Percentiles rank a stretch among this genome's conserved stretches.
Conservation (phyloP, 257 asterid species). For the Plantago major region DNA sequence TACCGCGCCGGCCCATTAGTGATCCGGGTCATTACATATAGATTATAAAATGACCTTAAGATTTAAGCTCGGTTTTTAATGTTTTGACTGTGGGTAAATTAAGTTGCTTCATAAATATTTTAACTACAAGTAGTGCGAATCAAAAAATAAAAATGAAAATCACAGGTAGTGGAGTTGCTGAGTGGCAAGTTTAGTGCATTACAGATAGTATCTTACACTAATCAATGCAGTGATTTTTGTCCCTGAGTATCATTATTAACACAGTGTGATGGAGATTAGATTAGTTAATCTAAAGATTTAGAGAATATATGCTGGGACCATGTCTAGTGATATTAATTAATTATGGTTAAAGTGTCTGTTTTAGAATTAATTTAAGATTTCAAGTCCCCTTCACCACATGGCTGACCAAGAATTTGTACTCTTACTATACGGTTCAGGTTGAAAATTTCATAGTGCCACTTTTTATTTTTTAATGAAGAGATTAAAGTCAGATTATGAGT, state of each 20-base stretch:
- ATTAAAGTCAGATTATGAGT: no score
- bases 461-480: no score
- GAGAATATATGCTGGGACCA: slow-evolving; percentile 45
- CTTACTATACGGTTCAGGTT: background rate
- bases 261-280: slow-evolving; percentile 23
- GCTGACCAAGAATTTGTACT: background rate
- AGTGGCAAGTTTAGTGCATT: slow-evolving; percentile 9
- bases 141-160: no score
- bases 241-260: slow-evolving; percentile 10
- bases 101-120: no score
- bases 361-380: slow-evolving; percentile 9
- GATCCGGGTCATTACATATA: no score
- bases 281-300: slow-evolving; percentile 36
- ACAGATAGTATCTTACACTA: slow-evolving; percentile 5
- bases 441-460: background rate
- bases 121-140: no score
- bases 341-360: slow-evolving; percentile 11
- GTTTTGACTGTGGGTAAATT: background rate
- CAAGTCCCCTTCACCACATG: slow-evolving; percentile 29
- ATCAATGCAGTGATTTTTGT: slow-evolving; percentile 24
- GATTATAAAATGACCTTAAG: no score
- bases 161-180: background rate
- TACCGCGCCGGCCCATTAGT: no score
- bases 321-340: slow-evolving; percentile 16
- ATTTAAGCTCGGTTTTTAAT: background rate